Percentiles rank a stretch among this genome's conserved stretches.
Conservation (phyloP, 441 rosid species). For the Populus trichocarpa region DNA sequence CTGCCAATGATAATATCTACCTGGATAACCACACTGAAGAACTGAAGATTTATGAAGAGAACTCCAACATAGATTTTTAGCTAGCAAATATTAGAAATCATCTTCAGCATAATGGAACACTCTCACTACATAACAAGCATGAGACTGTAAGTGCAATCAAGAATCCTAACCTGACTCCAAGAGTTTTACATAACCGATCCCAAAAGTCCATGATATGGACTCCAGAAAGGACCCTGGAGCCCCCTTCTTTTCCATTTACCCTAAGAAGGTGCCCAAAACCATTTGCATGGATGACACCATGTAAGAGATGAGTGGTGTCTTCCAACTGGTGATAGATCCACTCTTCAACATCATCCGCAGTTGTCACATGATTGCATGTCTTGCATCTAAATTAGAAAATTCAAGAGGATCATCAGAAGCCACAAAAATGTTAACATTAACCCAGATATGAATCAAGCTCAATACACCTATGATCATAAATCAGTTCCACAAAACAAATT, state of each 20-base stretch:
- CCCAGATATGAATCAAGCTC: background rate
- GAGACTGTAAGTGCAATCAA: background rate
- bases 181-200: conserved; percentile 59
- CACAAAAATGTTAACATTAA: background rate
- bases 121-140: background rate
- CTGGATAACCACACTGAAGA: background rate
- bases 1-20: background rate
- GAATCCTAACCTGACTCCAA: conserved; percentile 54
- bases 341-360: conserved; percentile 50
- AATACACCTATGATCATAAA: background rate
- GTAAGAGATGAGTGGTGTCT: conserved; percentile 62
- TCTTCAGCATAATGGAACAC: background rate
- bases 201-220: conserved; percentile 64
- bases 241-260: conserved; percentile 76
- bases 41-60: background rate
- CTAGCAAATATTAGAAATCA: background rate
- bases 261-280: conserved; percentile 72
- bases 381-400: conserved; percentile 38
- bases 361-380: conserved; percentile 46
- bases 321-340: conserved; percentile 66
- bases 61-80: background rate
- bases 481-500: background rate
- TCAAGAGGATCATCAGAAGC: conserved; percentile 6
- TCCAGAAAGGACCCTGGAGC: conserved; percentile 60
- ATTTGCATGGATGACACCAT: conserved; percentile 61